Percentiles rank a stretch among this genome's conserved stretches.
Evolutionary conservation across 495 filamentous ascomycete species (phyloP).

Genomic region (Tetracladium setigerum): DNA sequence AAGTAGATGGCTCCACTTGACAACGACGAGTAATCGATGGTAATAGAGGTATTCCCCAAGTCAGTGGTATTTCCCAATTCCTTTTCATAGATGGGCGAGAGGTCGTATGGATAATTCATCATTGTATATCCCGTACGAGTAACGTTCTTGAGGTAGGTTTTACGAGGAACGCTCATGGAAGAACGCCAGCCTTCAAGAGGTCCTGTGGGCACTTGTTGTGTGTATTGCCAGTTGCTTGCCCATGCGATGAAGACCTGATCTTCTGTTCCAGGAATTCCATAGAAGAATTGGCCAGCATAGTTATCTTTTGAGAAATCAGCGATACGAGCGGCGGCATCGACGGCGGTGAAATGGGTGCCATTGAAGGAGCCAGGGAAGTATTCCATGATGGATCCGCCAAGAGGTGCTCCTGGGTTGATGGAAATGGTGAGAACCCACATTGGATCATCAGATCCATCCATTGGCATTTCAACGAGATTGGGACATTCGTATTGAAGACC

Average conservation of each 20-base stretch:
- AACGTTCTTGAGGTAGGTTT: conserved; percentile 35
- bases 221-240: conserved; percentile 58
- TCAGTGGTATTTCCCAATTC: conserved; percentile 22
- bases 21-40: conserved; percentile 32
- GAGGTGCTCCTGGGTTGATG: conserved; percentile 50
- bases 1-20: conserved; percentile 38
- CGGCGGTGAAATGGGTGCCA: conserved; percentile 34
- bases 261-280: conserved; percentile 31
- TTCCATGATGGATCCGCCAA: conserved; percentile 41
- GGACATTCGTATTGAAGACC: conserved; percentile 54
- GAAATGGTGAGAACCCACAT: conserved; percentile 44
- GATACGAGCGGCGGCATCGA: conserved; percentile 33
- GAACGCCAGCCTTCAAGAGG: conserved; percentile 40
- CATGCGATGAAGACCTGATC: conserved; percentile 43
- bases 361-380: conserved; percentile 46
- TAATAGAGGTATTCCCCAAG: conserved; percentile 29
- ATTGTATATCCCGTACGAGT: conserved; percentile 35
- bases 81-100: conserved; percentile 25
- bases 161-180: conserved; percentile 41
- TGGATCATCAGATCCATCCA: conserved; percentile 25
- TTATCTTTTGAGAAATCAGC: conserved; percentile 51
- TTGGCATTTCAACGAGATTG: conserved; percentile 38
- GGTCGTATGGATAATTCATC: conserved; percentile 29
- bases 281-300: conserved; percentile 49
- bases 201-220: conserved; percentile 40